Base-by-base conservation (phyloP, 495 filamentous ascomycete genomes). In the Penicillium parvum region DNA sequence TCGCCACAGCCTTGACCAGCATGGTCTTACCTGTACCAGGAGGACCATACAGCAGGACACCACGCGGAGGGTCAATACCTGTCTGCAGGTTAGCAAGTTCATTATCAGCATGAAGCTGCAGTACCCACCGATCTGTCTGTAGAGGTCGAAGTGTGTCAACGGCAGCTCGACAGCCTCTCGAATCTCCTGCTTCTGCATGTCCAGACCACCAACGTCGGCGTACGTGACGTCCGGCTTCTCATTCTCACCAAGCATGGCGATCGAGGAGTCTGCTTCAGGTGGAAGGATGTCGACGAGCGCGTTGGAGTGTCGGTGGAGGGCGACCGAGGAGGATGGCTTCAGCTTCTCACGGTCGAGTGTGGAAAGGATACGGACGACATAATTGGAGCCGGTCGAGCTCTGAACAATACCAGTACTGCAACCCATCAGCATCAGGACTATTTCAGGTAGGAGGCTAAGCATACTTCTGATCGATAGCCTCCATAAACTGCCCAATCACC, bases 161-260 rank as follows among this genome's bases (percentile, higher is more conserved):
- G 92, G 92, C 45, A 98, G 72, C 72, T 98, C 92, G 43, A 98
- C 92, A 12, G 92, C 92, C 67, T 98, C 92, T 40, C 94, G 77
- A 38, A 98, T 98, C 65, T 98, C 92, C 69, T 98, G 92, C 73
- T 98, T 98, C 71, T 98, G 92, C 92, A 98, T 98, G 63, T 98
- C 92, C 47, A 97, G 72, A 6, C 92, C 92, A 71, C 92, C 92
- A 40, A 98, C 94, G 66, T 98, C 92, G 42, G 89, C 90, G 58
- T 98, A 98, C 26, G 90, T 96, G 26, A 98, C 90, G 67, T 98
- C 92, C 20, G 92, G 92, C 76, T 97, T 97, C 75, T 98, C 92
- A 51, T 92, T 85, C 40, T 84, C 82, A 44, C 89, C 89, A 9
- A 98, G 79, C 92, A 98, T 98, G 37, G 92, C 92, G 64, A 98